Conservation (phyloP, 1,284 basidiomycete genomes). For the Pterula multifida region DNA sequence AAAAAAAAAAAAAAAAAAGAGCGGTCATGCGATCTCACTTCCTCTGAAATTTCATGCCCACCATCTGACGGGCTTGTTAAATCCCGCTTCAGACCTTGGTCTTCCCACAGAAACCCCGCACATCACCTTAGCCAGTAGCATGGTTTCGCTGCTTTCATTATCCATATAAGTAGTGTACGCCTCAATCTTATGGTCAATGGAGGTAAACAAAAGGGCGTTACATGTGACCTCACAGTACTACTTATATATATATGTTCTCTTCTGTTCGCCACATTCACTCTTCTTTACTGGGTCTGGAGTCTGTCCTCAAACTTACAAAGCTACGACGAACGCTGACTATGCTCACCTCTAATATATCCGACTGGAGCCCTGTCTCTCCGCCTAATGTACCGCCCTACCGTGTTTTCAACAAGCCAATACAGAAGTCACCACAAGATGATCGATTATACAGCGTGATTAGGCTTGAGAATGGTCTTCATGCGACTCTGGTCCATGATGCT, state of each 20-base stretch:
- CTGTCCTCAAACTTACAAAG: not conserved
- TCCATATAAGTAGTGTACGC: too few relatives aligned
- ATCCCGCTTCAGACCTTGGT: too few relatives aligned
- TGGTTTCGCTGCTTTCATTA: too few relatives aligned
- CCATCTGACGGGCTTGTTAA: too few relatives aligned
- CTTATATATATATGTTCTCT: not conserved
- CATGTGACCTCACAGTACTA: not conserved
- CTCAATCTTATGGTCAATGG: not conserved
- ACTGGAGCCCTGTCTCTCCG: not conserved
- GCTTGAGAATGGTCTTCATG: constrained; percentile 82
- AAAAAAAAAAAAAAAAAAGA: too few relatives aligned
- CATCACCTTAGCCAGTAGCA: too few relatives aligned
- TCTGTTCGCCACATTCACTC: not conserved
- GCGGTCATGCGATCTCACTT: too few relatives aligned
- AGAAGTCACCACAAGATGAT: constrained; percentile 70
- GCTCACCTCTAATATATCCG: not conserved
- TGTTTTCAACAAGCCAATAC: constrained; percentile 56
- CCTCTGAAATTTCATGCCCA: too few relatives aligned
- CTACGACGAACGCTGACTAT: not conserved
- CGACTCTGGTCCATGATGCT: constrained; percentile 76
- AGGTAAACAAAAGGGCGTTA: not conserved
- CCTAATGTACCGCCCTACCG: constrained; percentile 27
- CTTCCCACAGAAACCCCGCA: too few relatives aligned
- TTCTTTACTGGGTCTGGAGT: not conserved
- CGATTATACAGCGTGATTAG: constrained; percentile 73